Percentiles rank a stretch among this genome's conserved stretches.
phyloP scores from a whole-genome alignment of 495 filamentous ascomycete species.

The Amorphotheca resinae region DNA sequence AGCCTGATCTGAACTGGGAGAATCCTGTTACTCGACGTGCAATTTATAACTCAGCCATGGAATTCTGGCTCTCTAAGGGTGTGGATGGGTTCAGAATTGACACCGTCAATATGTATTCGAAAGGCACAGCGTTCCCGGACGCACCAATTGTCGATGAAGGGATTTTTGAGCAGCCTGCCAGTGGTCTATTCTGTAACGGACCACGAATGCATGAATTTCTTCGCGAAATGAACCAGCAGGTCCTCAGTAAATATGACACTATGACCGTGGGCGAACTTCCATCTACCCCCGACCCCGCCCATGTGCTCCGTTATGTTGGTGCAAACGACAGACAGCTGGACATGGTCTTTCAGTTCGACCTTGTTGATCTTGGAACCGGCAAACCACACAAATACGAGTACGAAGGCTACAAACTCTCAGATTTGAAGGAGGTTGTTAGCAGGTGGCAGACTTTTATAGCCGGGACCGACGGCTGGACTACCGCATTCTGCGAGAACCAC shows the following conservation, averaged over 20 bases:
- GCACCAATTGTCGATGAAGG: slow-evolving; percentile 39
- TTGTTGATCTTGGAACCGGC: slow-evolving; percentile 47
- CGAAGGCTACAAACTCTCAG: slow-evolving; percentile 35
- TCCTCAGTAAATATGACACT: slow-evolving; percentile 27
- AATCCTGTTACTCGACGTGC: slow-evolving; percentile 45
- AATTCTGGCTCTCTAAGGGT: slow-evolving; percentile 60
- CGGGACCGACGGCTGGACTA: slow-evolving; percentile 58
- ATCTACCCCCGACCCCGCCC: slow-evolving; percentile 38
- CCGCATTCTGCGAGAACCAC: slow-evolving; percentile 63
- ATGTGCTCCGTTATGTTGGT: slow-evolving; percentile 48
- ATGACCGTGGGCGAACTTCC: slow-evolving; percentile 65
- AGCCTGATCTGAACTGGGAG: slow-evolving; percentile 72
- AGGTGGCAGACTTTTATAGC: slow-evolving; percentile 60
- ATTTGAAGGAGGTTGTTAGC: slow-evolving; percentile 45
- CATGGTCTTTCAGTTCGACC: slow-evolving; percentile 70
- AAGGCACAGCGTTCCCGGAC: slow-evolving; percentile 46
- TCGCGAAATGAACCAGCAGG: not conserved
- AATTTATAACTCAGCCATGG: slow-evolving; percentile 50
- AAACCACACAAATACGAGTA: slow-evolving; percentile 18
- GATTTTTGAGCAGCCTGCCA: slow-evolving; percentile 29
- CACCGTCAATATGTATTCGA: slow-evolving; percentile 37
- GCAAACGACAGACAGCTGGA: slow-evolving; percentile 47
- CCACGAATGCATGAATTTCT: slow-evolving; percentile 48
- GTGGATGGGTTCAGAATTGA: slow-evolving; percentile 55
- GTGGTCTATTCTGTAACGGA: slow-evolving; percentile 40